Conservation (phyloP, 345 rosid genomes). For the Cardamine chenopodiifolia region DNA sequence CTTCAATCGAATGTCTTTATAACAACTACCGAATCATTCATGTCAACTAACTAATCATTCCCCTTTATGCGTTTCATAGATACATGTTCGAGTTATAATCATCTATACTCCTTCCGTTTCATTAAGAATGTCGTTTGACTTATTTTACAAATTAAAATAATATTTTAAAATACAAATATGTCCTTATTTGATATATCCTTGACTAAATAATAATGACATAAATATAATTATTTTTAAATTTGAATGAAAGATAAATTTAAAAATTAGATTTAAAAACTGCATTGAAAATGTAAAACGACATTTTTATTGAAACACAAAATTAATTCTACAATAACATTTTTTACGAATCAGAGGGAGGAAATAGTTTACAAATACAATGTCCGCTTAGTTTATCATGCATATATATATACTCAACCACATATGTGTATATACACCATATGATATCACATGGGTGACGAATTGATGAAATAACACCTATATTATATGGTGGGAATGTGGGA, state of each 20-base stretch:
- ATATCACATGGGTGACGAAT: conserved; percentile 47
- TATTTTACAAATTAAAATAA: no score
- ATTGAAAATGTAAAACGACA: no score
- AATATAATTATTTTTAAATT: no score
- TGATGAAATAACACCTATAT: conserved; percentile 25
- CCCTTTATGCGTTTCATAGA: conserved; percentile 14
- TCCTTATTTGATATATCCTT: no score
- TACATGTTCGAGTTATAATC: conserved; percentile 9
- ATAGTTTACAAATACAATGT: conserved; percentile 1
- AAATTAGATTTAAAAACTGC: no score
- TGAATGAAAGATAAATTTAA: no score
- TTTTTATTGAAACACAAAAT: no score
- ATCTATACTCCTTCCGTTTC: not conserved
- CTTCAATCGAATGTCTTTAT: not conserved
- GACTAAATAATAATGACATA: no score
- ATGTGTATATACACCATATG: not conserved
- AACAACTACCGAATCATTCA: conserved; percentile 25
- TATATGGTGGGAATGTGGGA: conserved; percentile 37
- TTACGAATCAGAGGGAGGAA: no score
- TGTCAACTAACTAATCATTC: conserved; percentile 33
- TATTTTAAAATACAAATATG: no score
- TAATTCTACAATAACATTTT: no score
- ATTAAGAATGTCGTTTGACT: not conserved
- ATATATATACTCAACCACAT: not conserved
- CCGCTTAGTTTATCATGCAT: conserved; percentile 9